Conservation (phyloP, 768 basidiomycete genomes). For the Omphalotus guepiniiformis region DNA sequence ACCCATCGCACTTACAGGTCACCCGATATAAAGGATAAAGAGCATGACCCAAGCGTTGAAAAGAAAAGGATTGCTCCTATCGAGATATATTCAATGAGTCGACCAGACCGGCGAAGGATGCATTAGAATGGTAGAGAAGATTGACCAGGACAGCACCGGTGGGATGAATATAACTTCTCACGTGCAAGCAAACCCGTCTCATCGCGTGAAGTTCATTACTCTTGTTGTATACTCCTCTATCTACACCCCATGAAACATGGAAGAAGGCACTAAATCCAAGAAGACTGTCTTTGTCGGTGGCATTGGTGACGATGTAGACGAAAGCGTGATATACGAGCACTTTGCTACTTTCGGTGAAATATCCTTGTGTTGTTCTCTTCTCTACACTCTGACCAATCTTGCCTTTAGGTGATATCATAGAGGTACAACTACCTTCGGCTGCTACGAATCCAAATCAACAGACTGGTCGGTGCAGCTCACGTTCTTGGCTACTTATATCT, state of each 20-base stretch:
- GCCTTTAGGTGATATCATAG: slow-evolving; percentile 79
- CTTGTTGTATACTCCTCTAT: slow-evolving; percentile 21
- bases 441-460: slow-evolving; percentile 63
- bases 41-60: not conserved
- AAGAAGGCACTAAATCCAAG: slow-evolving; percentile 80
- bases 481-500: slow-evolving; percentile 5
- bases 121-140: not conserved
- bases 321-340: slow-evolving; percentile 65
- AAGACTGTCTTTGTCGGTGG: slow-evolving; percentile 86
- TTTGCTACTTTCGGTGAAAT: slow-evolving; percentile 85
- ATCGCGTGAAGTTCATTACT: slow-evolving; percentile 37
- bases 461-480: slow-evolving; percentile 39
- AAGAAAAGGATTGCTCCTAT: slow-evolving; percentile 4
- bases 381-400: slow-evolving; percentile 6
- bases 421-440: slow-evolving; percentile 84
- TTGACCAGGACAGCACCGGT: not conserved
- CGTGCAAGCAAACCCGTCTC: slow-evolving; percentile 27
- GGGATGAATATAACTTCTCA: slow-evolving; percentile 15
- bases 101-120: too few species aligned
- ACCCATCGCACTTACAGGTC: slow-evolving; percentile 1
- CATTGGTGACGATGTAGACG: slow-evolving; percentile 80
- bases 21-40: slow-evolving; percentile 9
- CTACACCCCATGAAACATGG: slow-evolving; percentile 41
- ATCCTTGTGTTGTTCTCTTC: slow-evolving; percentile 17
- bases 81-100: too few species aligned